Evolutionary conservation across 1,284 basidiomycete species (phyloP), one percentile per base, ranked within the genome.

Genomic region (Vanrija pseudolonga): DNA sequence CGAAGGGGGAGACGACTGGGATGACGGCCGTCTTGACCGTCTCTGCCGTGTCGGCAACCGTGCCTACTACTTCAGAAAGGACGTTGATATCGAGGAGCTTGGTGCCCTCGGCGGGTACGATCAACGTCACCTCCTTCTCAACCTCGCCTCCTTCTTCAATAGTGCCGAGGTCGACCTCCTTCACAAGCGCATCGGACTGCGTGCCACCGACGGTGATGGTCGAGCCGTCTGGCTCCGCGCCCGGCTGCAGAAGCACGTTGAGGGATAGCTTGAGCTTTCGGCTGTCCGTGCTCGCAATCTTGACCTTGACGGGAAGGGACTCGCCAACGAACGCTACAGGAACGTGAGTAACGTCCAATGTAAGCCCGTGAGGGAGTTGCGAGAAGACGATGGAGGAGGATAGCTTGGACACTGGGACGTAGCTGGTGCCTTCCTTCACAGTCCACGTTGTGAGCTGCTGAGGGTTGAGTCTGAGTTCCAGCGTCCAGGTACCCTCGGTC

Each of bases 261-360:
- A 90, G 76, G 4, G 80, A 72, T n/a, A 89, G 74, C 6, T 86
- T 82, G 19, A 94, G 72, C 19, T 83, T 80, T 18, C 83, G 78
- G 24, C 82, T 81, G 67, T 93, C 90, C 4, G 76, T 66, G 66
- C 90, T 92, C 6, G 76, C 81, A 14, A 92, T 79, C 17, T 50
- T 4, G 38, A 94, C 77, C 17, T 70, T 68, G 57, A 94, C 84
- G 0, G 86, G 84, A 64, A 87, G 87, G 38, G 82, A 79, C 69
- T 94, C 91, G 55, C 86, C 84, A 22, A 92, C 72, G 70, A 86
- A 89, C 0, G 89, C 89, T 0, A 86, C 85, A 0, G 80, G 72
- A 1, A 80, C 72, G 59, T 90, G 84, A 2, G 77, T 71, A 39
- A 90, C 65, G 0, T 78, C 75, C 5, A 89, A 73, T 5, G 76